Conservation (phyloP, 108 stramenopile genomes). For the Stephanodiscus triporus region DNA sequence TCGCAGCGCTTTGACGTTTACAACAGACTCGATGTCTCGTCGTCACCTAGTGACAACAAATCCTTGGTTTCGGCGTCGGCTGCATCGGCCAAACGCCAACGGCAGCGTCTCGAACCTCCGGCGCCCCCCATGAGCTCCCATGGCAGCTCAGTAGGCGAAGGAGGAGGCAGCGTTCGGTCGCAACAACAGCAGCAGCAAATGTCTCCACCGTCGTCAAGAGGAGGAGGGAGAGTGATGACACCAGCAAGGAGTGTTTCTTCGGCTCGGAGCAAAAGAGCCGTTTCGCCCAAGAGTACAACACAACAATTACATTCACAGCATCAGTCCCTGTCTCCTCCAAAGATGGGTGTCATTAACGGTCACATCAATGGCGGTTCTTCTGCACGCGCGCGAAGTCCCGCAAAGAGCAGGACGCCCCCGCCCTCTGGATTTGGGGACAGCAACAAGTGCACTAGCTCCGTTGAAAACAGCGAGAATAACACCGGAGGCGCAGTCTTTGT, state of each 20-base stretch:
- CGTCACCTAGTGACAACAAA: not conserved
- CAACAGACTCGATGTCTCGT: not conserved
- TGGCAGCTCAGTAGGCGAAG: not conserved
- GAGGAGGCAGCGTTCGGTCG: constrained; percentile 5
- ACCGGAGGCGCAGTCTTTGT: constrained; percentile 43
- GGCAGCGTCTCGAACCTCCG: constrained; percentile 8
- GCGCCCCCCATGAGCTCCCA: not conserved
- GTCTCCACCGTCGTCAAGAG: not conserved
- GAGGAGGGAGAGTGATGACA: constrained; percentile 6
- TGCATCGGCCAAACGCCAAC: not conserved
- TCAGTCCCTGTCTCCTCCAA: constrained; percentile 3
- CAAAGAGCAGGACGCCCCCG: constrained; percentile 5
- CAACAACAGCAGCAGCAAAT: constrained; percentile 1
- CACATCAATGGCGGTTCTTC: not conserved
- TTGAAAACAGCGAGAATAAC: constrained; percentile 1
- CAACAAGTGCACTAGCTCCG: constrained; percentile 8
- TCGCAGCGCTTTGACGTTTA: not conserved
- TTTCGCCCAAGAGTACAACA: constrained; percentile 2
- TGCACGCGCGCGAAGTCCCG: constrained; percentile 4
- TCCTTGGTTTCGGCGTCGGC: constrained; percentile 1
- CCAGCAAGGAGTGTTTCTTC: not conserved
- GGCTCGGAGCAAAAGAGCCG: not conserved
- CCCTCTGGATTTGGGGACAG: not conserved
- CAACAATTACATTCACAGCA: not conserved
- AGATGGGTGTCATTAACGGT: not conserved